phyloP scores from a whole-genome alignment of 2,329 filamentous ascomycete genomes.

The Westerdykella sp. region DNA sequence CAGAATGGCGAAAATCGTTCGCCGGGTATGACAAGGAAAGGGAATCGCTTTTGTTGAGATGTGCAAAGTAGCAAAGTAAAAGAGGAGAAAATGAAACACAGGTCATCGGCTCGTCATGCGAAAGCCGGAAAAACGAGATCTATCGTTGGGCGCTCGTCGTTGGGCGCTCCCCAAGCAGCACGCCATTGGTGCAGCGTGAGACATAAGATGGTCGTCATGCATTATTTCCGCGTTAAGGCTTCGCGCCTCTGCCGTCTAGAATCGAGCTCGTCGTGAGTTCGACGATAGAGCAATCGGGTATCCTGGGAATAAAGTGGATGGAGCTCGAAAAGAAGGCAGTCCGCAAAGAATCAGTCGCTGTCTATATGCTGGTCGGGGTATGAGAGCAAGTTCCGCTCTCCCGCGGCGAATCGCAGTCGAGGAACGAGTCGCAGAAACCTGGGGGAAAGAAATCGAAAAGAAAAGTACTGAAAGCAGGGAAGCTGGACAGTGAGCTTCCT shows the following conservation, averaged over 20 bases:
- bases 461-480: slow-evolving; percentile 1
- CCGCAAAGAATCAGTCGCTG: slow-evolving; percentile 44
- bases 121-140: slow-evolving; percentile 38
- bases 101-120: slow-evolving; percentile 23
- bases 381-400: slow-evolving; percentile 39
- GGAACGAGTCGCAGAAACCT: slow-evolving; percentile 31
- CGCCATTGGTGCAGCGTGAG: slow-evolving; percentile 32
- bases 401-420: slow-evolving; percentile 31
- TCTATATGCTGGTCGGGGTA: slow-evolving; percentile 48
- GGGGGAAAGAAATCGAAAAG: slow-evolving; percentile 17
- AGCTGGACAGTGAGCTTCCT: slow-evolving; percentile 1
- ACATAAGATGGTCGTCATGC: slow-evolving; percentile 38
- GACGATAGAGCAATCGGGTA: slow-evolving; percentile 28
- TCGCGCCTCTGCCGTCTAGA: slow-evolving; percentile 31
- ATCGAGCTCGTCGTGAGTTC: slow-evolving; percentile 33
- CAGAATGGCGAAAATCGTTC: slow-evolving; percentile 26
- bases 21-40: slow-evolving; percentile 25
- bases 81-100: slow-evolving; percentile 26
- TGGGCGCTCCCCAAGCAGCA: slow-evolving; percentile 36
- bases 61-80: slow-evolving; percentile 17
- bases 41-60: slow-evolving; percentile 35
- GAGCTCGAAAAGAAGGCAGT: slow-evolving; percentile 38
- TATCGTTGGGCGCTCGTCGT: slow-evolving; percentile 25
- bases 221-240: slow-evolving; percentile 26
- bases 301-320: slow-evolving; percentile 31